Evolutionary conservation across 108 stramenopile species (phyloP), one percentile per base, ranked within the genome.

Genomic region (Fistulifera solaris): DNA sequence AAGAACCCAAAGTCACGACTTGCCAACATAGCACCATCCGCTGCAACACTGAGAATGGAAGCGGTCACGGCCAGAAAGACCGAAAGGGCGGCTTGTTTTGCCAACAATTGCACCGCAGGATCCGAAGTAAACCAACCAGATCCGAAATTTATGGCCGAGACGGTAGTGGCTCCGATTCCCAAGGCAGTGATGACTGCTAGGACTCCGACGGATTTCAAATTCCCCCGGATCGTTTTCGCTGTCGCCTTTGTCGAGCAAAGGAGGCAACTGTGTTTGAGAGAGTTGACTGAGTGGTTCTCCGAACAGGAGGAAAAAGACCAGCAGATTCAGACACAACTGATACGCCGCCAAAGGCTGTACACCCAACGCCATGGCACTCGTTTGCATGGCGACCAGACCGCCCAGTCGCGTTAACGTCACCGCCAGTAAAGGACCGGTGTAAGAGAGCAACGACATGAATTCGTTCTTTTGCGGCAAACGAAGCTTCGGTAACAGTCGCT

Each of bases 1-100:
- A 88, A 82, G 57, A 83, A 88, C 6, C 78, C 72, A 61, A 88
- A 88, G 56, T 88, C 87, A 14, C 75, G 67, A 17, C 19, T 45
- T 25, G 83, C 87, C 59, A 88, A 65, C 80, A 82, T 75, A 13
- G 78, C 76, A 22, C 87, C 83, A 66, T 88, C 87, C 6, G 82
- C 74, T 14, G 82, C 74, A 15, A 84, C 67, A 59, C 75, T 63
- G 40, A 80, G 48, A 54, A 88, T 88, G 14, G 78, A 72, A 14
- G 66, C 65, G 8, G 69, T 59, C 40, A 88, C 87, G 1, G 80
- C 65, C 39, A 75, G 31, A 55, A 81, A 84, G 15, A 88, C 59
- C 19, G 74, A 52, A n/a, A 80, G 87, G 38, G 82, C 80, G 12
- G 78, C 65, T 5, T 57, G 49, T 23, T 68, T 63, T 0, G 80